phyloP scores from a whole-genome alignment of 2,329 filamentous ascomycete genomes.

The Stylonectria norvegica region DNA sequence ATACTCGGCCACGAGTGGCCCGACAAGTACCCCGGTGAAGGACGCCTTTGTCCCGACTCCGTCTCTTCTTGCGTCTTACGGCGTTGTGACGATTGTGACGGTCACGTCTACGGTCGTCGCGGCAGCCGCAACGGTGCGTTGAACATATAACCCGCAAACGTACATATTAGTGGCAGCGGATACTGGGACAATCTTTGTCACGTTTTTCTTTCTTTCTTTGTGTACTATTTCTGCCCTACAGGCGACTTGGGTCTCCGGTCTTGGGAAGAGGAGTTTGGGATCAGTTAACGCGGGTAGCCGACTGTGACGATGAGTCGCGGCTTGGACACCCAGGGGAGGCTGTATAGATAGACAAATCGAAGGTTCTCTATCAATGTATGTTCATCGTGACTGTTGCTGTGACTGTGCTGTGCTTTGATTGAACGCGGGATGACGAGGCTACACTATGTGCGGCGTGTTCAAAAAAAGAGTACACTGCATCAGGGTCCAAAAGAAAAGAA shows the following conservation, averaged over 20 bases:
- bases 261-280: constrained; percentile 21
- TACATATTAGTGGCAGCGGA: constrained; percentile 16
- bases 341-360: constrained; percentile 16
- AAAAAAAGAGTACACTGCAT: too few species aligned
- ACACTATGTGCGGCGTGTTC: too few species aligned
- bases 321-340: constrained; percentile 8
- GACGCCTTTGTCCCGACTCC: neutral
- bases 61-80: constrained; percentile 4
- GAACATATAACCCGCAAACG: constrained; percentile 14
- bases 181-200: constrained; percentile 5
- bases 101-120: constrained; percentile 20
- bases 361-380: constrained; percentile 1
- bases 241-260: constrained; percentile 12
- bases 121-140: constrained; percentile 12
- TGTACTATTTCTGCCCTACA: constrained; percentile 11
- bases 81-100: constrained; percentile 13
- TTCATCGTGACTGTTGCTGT: neutral
- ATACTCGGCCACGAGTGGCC: too few species aligned
- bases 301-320: constrained; percentile 10
- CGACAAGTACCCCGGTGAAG: neutral
- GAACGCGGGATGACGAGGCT: too few species aligned
- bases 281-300: constrained; percentile 12
- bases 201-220: constrained; percentile 16
- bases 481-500: too few species aligned
- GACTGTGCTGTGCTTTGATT: too few species aligned